A percentile compares a stretch with the other conserved stretches of the same genome.
Conservation (phyloP, 306 rosid genomes). For the Rosa lucieae region DNA sequence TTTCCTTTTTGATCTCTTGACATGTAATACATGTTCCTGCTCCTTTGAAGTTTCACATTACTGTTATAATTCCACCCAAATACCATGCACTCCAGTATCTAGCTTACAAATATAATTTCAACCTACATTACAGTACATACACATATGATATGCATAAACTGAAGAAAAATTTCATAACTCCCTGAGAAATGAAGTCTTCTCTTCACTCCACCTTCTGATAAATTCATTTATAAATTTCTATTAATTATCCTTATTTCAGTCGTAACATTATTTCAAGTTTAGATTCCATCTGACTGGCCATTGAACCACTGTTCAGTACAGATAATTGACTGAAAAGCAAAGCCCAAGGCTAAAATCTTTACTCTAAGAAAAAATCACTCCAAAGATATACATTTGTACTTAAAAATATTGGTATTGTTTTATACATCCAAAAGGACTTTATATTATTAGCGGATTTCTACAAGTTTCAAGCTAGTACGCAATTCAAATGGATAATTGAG, state of each 20-base stretch:
- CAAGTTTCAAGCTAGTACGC: not conserved
- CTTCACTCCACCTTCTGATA: not conserved
- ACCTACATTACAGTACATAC: not conserved
- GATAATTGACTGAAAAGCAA: not conserved
- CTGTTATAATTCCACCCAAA: not conserved
- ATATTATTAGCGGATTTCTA: not conserved
- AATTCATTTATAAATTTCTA: not conserved
- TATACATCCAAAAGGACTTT: not conserved
- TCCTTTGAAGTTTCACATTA: not conserved
- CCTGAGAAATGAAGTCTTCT: not conserved
- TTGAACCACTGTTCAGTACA: not conserved
- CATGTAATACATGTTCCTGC: not conserved
- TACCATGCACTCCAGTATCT: not conserved
- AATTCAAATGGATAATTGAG: not conserved
- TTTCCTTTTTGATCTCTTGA: not conserved
- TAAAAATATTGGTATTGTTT: not conserved
- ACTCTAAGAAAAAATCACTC: not conserved
- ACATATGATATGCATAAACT: not conserved
- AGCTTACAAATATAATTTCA: not conserved
- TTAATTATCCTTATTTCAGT: not conserved
- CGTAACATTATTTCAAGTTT: not conserved
- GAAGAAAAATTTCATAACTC: not conserved
- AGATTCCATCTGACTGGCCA: not conserved
- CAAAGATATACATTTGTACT: not conserved
- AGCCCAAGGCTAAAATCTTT: not conserved